Base-by-base conservation (phyloP, 306 rosid genomes). In the Spatholobus suberectus region DNA sequence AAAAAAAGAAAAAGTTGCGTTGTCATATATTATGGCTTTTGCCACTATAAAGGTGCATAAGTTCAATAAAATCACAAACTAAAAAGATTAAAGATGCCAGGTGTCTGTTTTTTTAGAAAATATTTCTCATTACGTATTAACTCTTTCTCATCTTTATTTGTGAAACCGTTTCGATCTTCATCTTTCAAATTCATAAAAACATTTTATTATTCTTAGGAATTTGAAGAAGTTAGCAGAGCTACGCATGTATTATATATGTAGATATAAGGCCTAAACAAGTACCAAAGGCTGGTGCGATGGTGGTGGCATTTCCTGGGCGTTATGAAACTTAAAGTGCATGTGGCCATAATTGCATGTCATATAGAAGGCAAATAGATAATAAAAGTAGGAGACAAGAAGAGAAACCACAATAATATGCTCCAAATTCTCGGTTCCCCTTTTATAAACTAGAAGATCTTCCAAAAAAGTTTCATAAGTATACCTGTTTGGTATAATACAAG, bases 301-400 rank as follows among this genome's bases (percentile, higher is more conserved):
- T 20, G 63, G 32, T 41, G 66, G 63, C 51, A 80, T 27, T 80
- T 80, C n/a, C 15, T 8, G 32, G 5, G 63, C 2, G 57, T 61
- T 58, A 32, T 76, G 67, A 57, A 69, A 57, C 82, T 69, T 82
- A 47, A 83, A 58, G 66, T 70, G 79, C 83, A 77, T 54, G 75
- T 77, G 83, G 75, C 69, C 83, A 77, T 77, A 13, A 78, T 84
- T 84, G 80, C 83, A 77, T 46, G 82, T 61, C 75, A 62, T 37
- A 34, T 46, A 29, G 49, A 70, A 47, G 73, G 79, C 32, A 47
- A 51, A 37, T 40, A 23, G 59, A 70, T 46, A 52, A 40, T 24
- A 62, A 71, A 83, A 54, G 75, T 65, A 62, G 80, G 80, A 65
- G 80, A 78, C 80, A 78, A 70, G 74, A 13, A 37, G 74, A 83